Conservation (phyloP, 352 stramenopile species). For the Phytophthora sp. region DNA sequence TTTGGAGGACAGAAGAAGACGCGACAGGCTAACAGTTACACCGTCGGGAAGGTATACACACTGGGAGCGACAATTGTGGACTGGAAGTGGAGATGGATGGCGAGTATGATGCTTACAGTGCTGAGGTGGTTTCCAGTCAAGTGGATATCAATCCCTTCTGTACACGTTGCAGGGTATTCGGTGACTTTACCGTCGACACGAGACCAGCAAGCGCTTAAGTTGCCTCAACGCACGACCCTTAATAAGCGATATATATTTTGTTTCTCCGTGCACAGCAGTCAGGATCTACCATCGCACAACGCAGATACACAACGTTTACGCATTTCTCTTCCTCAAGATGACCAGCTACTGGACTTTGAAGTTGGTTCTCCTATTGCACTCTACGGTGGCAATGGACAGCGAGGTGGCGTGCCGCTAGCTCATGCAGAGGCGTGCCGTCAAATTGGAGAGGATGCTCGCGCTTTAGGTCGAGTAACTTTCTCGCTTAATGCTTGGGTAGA, state of each 20-base stretch:
- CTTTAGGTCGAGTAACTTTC: slow-evolving; percentile 53
- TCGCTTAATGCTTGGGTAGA: slow-evolving; percentile 76
- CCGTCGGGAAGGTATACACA: slow-evolving; percentile 53
- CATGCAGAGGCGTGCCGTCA: slow-evolving; percentile 32
- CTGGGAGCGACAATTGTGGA: slow-evolving; percentile 63
- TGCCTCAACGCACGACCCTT: slow-evolving; percentile 16
- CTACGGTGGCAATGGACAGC: slow-evolving; percentile 9
- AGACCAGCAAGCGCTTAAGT: background rate
- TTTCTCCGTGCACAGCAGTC: slow-evolving; percentile 55
- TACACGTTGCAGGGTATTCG: slow-evolving; percentile 55
- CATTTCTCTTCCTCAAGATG: slow-evolving; percentile 8
- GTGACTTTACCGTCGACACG: slow-evolving; percentile 16
- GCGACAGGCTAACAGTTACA: slow-evolving; percentile 24
- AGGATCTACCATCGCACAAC: background rate
- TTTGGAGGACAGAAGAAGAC: background rate
- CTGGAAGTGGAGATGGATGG: slow-evolving; percentile 54
- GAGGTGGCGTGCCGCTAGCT: slow-evolving; percentile 25
- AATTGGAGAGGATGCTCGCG: slow-evolving; percentile 30
- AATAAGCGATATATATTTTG: slow-evolving; percentile 57
- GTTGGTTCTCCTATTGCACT: slow-evolving; percentile 34
- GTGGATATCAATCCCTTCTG: slow-evolving; percentile 43
- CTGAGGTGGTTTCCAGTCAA: slow-evolving; percentile 48
- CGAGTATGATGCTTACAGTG: slow-evolving; percentile 40
- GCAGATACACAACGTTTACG: slow-evolving; percentile 8
- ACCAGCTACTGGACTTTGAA: slow-evolving; percentile 11